phyloP scores from a whole-genome alignment of 495 filamentous ascomycete species.

The Tuber calosporum region DNA sequence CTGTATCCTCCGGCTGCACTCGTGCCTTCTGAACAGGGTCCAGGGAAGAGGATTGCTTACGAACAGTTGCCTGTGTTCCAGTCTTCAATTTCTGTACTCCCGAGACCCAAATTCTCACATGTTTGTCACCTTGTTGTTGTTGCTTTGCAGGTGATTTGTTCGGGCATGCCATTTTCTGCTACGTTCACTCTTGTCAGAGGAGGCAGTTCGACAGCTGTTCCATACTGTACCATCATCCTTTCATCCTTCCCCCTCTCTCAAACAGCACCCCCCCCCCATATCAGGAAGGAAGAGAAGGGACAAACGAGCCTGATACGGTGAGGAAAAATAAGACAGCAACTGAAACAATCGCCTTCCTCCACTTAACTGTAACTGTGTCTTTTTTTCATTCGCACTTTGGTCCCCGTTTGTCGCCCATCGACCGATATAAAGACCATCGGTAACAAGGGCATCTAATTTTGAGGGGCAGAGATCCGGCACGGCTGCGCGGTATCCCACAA shows the following conservation, averaged over 20 bases:
- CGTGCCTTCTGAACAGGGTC: neutral
- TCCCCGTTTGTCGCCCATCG: constrained; percentile 14
- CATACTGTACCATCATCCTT: neutral
- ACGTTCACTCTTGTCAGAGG: neutral
- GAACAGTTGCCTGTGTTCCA: neutral
- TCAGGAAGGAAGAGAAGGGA: constrained; percentile 5
- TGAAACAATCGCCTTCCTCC: constrained; percentile 21
- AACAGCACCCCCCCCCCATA: neutral
- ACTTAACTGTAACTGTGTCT: neutral
- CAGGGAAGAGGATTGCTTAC: neutral
- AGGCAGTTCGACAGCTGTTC: neutral
- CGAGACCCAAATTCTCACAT: neutral
- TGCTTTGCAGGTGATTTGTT: no score
- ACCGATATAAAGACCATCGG: constrained; percentile 21
- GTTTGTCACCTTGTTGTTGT: neutral
- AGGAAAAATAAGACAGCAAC: constrained; percentile 28
- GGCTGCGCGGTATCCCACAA: constrained; percentile 8
- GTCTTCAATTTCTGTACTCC: neutral
- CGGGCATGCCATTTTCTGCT: neutral
- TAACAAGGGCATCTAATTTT: neutral
- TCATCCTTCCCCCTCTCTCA: neutral
- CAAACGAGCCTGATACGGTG: constrained; percentile 3
- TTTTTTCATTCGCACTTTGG: neutral
- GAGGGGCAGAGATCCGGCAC: neutral
- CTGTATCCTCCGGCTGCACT: neutral